Base-by-base conservation (phyloP, 1,284 basidiomycete genomes). In the Porodaedalea pini region DNA sequence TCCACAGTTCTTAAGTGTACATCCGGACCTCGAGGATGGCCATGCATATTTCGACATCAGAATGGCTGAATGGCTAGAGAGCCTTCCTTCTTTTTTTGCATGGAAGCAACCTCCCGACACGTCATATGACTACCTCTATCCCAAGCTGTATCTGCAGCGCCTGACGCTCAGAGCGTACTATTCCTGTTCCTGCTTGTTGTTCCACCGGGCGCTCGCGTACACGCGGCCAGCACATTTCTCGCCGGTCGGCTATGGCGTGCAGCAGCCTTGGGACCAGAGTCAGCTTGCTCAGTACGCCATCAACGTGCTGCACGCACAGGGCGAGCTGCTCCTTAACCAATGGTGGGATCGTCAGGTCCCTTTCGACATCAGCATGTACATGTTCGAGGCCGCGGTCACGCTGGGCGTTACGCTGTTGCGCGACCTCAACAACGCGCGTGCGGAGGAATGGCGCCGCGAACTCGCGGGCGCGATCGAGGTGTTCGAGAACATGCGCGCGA, bases 351-450 rank as follows among this genome's bases (percentile, higher is more conserved):
- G 40, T 56, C 62, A 45, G 43, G 58, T 43, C 37, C 51, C 50
- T 23, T 65, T 67, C 64, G 54, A 65, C 43, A 61, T 64, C 50
- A 49, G 65, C 32, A 69, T 70, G 63, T 69, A 68, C 48, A 60
- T 66, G 25, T 70, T 71, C 60, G 69, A 70, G 56, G 70, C 67
- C 49, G 66, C 66, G 4, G 65, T 71, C 51, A 66, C 66, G 44
- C 62, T 70, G 10, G 29, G 32, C 51, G 47, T 58, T 10, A 51
- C 45, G 3, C 23, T 54, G 2, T 23, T 53, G 23, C 57, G 52
- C 15, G 51, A 48, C 36, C 11, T 34, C 11, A 6, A 23, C 7
- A 21, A 58, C 23, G 15, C 45, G 6, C 15, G 23, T 15, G 57
- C 57, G n/a, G 13, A 41, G 19, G 51, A 47, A n/a, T 58, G 51